Percentiles rank a stretch among this genome's conserved stretches.
These are phyloP conservation scores for Skeletonema potamos DNA, from an alignment of 108 stramenopile genomes.

Conservation along the genomic window DNA sequence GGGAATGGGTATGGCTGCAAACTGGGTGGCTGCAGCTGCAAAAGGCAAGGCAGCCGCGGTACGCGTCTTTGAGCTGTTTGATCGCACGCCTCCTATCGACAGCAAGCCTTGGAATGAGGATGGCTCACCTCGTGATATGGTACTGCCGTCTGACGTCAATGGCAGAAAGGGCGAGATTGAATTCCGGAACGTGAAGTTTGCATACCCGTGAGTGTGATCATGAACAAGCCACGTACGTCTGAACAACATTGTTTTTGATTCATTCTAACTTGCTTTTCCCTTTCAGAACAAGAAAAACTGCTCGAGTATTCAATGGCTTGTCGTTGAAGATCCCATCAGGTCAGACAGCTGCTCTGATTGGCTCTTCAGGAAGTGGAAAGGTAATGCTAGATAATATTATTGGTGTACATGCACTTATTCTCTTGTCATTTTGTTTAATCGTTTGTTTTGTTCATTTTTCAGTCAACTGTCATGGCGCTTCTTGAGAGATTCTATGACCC, in stretches of 20 bases:
- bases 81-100: slow-evolving; percentile 37
- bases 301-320: slow-evolving; percentile 57
- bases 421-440: no score
- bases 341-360: slow-evolving; percentile 64
- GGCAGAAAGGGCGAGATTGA: slow-evolving; percentile 31
- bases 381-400: neutral
- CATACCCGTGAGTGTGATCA: slow-evolving; percentile 53
- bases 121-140: slow-evolving; percentile 32
- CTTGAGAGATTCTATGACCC: slow-evolving; percentile 79
- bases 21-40: slow-evolving; percentile 34
- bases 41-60: slow-evolving; percentile 40
- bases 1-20: slow-evolving; percentile 48
- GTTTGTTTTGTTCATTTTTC: neutral
- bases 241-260: slow-evolving; percentile 12
- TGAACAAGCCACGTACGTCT: slow-evolving; percentile 28
- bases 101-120: slow-evolving; percentile 36
- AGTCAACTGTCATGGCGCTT: slow-evolving; percentile 66
- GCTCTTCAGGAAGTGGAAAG: slow-evolving; percentile 77
- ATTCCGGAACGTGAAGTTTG: slow-evolving; percentile 63
- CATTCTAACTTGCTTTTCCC: slow-evolving; percentile 12
- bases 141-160: slow-evolving; percentile 15
- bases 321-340: slow-evolving; percentile 55
- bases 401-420: slow-evolving; percentile 23
- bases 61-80: slow-evolving; percentile 40
- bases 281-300: slow-evolving; percentile 58